Evolutionary conservation across 176 grass and related monocot species (phyloP).

Genomic region (Avena atlantica): DNA sequence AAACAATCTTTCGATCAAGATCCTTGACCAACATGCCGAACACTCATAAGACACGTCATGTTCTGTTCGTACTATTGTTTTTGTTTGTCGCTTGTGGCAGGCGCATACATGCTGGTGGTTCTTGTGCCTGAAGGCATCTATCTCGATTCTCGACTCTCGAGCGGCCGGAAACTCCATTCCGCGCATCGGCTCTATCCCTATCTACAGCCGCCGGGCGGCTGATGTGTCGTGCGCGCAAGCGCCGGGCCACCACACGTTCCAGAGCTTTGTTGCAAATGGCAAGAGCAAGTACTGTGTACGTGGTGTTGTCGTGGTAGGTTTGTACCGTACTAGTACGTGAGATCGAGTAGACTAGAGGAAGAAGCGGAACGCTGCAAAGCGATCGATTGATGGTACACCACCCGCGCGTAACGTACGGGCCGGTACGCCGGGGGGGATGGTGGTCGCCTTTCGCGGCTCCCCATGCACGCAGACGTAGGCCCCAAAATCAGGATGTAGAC

Average conservation of each 20-base stretch:
- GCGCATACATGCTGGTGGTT: too few relatives aligned
- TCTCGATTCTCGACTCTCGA: too few relatives aligned
- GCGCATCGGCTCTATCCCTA: background rate
- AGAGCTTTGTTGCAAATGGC: background rate
- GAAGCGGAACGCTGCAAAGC: background rate
- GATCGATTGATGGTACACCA: background rate
- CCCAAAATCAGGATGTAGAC: too few relatives aligned
- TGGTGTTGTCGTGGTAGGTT: background rate
- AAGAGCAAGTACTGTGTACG: background rate
- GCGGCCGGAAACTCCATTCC: background rate
- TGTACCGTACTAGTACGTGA: too few relatives aligned
- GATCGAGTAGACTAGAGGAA: too few relatives aligned
- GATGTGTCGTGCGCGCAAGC: background rate
- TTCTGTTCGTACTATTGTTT: background rate
- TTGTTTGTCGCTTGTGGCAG: background rate
- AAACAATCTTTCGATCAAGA: too few relatives aligned
- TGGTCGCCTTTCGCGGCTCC: background rate
- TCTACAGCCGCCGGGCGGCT: background rate
- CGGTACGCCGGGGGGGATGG: too few relatives aligned
- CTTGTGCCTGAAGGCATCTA: background rate
- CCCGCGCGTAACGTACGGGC: background rate
- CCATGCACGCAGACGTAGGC: slow-evolving; percentile 16
- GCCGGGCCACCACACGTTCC: background rate
- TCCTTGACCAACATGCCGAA: too few relatives aligned
- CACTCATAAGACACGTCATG: background rate